Conservation (phyloP, 2,329 filamentous ascomycete genomes). For the Akanthomyces muscarius region DNA sequence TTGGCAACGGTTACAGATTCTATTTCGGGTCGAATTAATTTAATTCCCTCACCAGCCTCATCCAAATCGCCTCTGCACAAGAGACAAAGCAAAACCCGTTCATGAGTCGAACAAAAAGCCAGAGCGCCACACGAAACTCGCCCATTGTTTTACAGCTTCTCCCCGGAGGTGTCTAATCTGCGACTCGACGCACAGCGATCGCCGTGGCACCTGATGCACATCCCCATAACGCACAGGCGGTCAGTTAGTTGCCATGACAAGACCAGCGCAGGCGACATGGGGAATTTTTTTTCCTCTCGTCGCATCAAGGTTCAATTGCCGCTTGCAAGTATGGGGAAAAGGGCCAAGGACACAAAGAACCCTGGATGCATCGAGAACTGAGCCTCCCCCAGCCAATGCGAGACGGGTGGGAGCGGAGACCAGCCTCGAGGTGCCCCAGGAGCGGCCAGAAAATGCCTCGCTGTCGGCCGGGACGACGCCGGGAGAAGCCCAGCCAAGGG, state of each 20-base stretch:
- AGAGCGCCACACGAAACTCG: constrained; percentile 13
- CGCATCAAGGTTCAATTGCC: constrained; percentile 12
- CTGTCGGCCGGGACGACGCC: constrained; percentile 12
- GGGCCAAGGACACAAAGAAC: constrained; percentile 5
- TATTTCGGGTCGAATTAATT: neutral
- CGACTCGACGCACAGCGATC: constrained; percentile 5
- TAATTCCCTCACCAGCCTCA: constrained; percentile 14
- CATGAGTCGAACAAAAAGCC: constrained; percentile 13
- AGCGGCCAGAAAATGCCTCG: constrained; percentile 17
- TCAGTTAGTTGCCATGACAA: constrained; percentile 11
- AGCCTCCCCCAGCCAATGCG: constrained; percentile 14
- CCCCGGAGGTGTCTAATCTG: constrained; percentile 8
- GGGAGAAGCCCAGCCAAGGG: constrained; percentile 12
- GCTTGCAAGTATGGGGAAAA: constrained; percentile 8
- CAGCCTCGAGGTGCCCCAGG: neutral
- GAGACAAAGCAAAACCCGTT: neutral
- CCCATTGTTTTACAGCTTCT: neutral
- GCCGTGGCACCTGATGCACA: constrained; percentile 12
- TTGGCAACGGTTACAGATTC: constrained; percentile 4
- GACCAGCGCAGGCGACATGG: neutral
- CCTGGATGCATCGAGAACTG: constrained; percentile 17
- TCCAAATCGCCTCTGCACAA: neutral
- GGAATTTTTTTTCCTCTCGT: neutral
- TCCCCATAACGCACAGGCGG: constrained; percentile 16
- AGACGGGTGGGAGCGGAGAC: constrained; percentile 10